These are phyloP conservation scores for Neonectria neomacrospora DNA, from an alignment of 2,329 filamentous ascomycete genomes.

Conservation along the genomic window DNA sequence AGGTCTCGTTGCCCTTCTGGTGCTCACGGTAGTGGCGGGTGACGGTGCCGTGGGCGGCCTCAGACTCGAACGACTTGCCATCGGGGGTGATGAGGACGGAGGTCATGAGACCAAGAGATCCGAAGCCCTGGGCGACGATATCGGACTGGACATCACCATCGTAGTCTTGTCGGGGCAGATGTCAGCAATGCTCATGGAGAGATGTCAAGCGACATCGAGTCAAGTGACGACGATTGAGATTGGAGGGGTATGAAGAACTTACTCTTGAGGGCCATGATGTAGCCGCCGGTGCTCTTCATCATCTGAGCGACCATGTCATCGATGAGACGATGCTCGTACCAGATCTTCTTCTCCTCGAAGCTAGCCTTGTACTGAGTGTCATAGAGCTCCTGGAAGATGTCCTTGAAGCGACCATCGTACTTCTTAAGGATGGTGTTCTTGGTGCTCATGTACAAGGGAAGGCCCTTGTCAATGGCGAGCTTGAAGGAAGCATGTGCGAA, in stretches of 20 bases:
- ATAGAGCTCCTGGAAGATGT: slow-evolving; percentile 98
- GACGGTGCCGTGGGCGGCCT: slow-evolving; percentile 97
- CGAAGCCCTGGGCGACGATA: slow-evolving; percentile 97
- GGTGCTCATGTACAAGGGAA: slow-evolving; percentile 99
- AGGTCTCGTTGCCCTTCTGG: slow-evolving; percentile 97
- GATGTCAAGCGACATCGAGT: slow-evolving; percentile 4
- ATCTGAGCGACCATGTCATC: slow-evolving; percentile 99
- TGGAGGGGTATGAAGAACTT: slow-evolving; percentile 50
- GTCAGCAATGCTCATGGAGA: slow-evolving; percentile 28
- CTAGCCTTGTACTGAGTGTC: slow-evolving; percentile 86
- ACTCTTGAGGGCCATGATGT: slow-evolving; percentile 99
- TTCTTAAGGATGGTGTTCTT: slow-evolving; percentile 99
- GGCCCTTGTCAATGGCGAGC: slow-evolving; percentile 84
- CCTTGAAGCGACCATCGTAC: slow-evolving; percentile 99
- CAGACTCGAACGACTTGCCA: slow-evolving; percentile 96
- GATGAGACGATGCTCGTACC: slow-evolving; percentile 99
- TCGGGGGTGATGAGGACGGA: slow-evolving; percentile 96
- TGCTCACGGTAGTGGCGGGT: slow-evolving; percentile 99
- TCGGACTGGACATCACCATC: slow-evolving; percentile 99
- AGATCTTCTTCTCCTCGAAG: slow-evolving; percentile 92
- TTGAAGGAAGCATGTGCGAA: slow-evolving; percentile 98
- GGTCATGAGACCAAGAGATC: slow-evolving; percentile 97
- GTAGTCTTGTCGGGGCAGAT: slow-evolving; percentile 81
- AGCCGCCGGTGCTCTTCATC: slow-evolving; percentile 98
- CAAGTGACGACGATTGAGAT: slow-evolving; percentile 15